A percentile compares a stretch with the other conserved stretches of the same genome.
These are phyloP conservation scores for Suillus variegatus DNA, from an alignment of 768 basidiomycete species.

Conservation along the genomic window DNA sequence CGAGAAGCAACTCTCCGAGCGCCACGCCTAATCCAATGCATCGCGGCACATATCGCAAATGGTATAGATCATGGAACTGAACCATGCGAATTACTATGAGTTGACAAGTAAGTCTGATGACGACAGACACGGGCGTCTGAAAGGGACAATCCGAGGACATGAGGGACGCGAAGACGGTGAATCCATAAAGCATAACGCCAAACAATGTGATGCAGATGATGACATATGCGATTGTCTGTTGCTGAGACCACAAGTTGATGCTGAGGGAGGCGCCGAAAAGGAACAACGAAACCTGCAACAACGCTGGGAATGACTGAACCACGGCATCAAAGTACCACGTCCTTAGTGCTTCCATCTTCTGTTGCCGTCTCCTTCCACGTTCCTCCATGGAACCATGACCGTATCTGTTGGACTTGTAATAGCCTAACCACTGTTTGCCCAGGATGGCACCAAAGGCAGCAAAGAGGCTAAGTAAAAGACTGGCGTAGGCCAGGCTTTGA, in stretches of 20 bases:
- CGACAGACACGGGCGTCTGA: slow-evolving; percentile 15
- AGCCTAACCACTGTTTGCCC: slow-evolving; percentile 20
- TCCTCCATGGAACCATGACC: slow-evolving; percentile 14
- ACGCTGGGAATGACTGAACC: slow-evolving; percentile 13
- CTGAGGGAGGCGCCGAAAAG: slow-evolving; percentile 16
- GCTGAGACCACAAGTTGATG: slow-evolving; percentile 7
- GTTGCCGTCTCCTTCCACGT: slow-evolving; percentile 14
- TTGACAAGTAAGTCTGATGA: slow-evolving; percentile 7
- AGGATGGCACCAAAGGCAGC: slow-evolving; percentile 20
- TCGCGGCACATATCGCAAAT: not conserved
- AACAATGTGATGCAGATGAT: slow-evolving; percentile 8
- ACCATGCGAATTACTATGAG: not conserved
- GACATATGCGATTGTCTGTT: slow-evolving; percentile 13
- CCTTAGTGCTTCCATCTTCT: slow-evolving; percentile 16
- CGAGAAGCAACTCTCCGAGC: not conserved
- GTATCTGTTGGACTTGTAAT: slow-evolving; percentile 7
- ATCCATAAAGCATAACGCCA: slow-evolving; percentile 13
- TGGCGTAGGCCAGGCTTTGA: slow-evolving; percentile 18
- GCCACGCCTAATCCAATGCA: not conserved
- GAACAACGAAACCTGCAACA: slow-evolving; percentile 16
- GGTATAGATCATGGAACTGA: not conserved
- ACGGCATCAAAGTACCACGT: slow-evolving; percentile 18
- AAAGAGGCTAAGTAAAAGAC: slow-evolving; percentile 16
- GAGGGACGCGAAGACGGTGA: slow-evolving; percentile 15
- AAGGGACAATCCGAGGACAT: slow-evolving; percentile 16